Evolutionary conservation across 1,139 yeast species (phyloP).

Genomic region (Magnusiomyces sp.): DNA sequence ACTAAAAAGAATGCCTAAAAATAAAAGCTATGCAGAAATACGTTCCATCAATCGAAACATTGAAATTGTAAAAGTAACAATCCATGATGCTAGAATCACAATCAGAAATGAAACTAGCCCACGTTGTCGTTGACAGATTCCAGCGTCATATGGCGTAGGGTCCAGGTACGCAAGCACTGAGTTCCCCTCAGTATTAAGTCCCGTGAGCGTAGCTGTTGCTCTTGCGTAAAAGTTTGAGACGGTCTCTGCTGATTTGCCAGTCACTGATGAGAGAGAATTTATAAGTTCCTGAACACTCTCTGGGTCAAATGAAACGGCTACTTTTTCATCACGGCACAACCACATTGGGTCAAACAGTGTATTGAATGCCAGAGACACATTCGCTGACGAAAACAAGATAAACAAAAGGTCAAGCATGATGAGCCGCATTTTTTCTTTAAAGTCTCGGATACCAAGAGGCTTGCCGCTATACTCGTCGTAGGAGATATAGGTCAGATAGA

Average conservation of each 20-base stretch:
- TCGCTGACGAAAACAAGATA: slow-evolving; percentile 90
- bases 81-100: slow-evolving; percentile 72
- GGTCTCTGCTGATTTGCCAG: too few species aligned
- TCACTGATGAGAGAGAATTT: too few species aligned
- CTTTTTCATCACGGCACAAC: not conserved
- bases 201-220: too few species aligned
- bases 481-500: slow-evolving; percentile 71
- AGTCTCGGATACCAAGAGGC: slow-evolving; percentile 82
- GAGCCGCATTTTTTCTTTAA: slow-evolving; percentile 70
- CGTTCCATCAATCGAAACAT: slow-evolving; percentile 75
- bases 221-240: too few species aligned
- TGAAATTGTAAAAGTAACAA: slow-evolving; percentile 73
- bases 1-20: too few species aligned
- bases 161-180: not conserved
- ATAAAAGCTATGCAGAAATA: slow-evolving; percentile 30
- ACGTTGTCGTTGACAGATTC: slow-evolving; percentile 71
- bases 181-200: not conserved
- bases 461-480: slow-evolving; percentile 87
- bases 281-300: not conserved
- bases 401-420: slow-evolving; percentile 72
- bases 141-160: slow-evolving; percentile 25
- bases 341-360: slow-evolving; percentile 66
- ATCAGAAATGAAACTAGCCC: slow-evolving; percentile 74
- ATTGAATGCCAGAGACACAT: slow-evolving; percentile 75
- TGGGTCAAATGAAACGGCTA: not conserved